These are phyloP conservation scores for Panicum miliaceum DNA, from an alignment of 176 grass and related monocot genomes.

Conservation along the genomic window DNA sequence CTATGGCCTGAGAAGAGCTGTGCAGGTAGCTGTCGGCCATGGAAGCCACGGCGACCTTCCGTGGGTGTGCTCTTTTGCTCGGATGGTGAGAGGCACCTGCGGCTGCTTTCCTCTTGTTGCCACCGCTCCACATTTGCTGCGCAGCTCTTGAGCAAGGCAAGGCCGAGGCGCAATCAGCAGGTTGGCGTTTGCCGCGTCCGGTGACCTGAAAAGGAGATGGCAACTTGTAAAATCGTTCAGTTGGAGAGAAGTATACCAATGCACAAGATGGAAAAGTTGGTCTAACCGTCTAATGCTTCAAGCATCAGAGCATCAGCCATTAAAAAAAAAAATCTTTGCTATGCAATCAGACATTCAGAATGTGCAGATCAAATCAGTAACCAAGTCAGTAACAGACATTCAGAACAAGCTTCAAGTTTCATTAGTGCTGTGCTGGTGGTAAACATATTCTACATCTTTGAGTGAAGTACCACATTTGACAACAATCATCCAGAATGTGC, in stretches of 20 bases:
- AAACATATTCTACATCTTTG: neutral
- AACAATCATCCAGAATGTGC: neutral
- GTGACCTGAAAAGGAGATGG: constrained; percentile 32
- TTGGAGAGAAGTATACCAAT: neutral
- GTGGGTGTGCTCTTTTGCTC: constrained; percentile 14
- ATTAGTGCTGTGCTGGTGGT: neutral
- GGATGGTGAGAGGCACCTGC: constrained; percentile 22
- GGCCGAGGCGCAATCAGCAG: neutral
- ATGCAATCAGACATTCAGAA: neutral
- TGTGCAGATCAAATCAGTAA: too few species aligned
- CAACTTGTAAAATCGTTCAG: neutral
- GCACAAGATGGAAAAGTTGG: neutral
- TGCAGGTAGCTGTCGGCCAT: constrained; percentile 6
- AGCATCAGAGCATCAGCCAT: neutral
- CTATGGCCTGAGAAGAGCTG: constrained; percentile 30
- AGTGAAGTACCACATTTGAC: neutral
- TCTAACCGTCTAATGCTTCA: neutral
- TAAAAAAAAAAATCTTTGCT: neutral
- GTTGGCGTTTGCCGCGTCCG: constrained; percentile 8
- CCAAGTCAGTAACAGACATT: neutral
- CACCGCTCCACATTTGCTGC: neutral
- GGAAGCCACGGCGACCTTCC: neutral
- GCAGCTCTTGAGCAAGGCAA: neutral
- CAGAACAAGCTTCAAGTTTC: neutral
- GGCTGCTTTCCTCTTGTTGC: constrained; percentile 57